Base-by-base conservation (phyloP, 495 filamentous ascomycete genomes). In the Penicillium antarcticum region DNA sequence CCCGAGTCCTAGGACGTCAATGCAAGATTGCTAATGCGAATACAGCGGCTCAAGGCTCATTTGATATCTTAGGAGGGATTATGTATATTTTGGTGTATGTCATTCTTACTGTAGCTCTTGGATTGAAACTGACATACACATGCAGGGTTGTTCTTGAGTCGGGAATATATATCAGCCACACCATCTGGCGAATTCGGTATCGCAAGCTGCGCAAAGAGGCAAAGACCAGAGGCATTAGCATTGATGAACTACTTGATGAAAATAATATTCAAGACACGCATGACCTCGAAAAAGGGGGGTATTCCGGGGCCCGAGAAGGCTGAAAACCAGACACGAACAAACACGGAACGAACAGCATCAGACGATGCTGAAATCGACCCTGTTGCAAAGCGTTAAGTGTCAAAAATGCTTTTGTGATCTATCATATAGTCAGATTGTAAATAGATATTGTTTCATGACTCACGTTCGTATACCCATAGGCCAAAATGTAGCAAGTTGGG, bases 101-200 rank as follows among this genome's bases (percentile, higher is more conserved):
- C 12, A 7, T 31, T 45, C 4, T 9, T n/a, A 13, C 17, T 16
- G 4, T 26, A 12, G 26, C 36, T 2, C 16, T 19, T 14, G 2
- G 6, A 31, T 51, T 21, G 42, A 48, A 29, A 8, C 39, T 16
- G 3, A 38, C 14, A 34, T 8, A 38, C 14, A 34, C 16, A 32
- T 44, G 35, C 38, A 87, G 84, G 14, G 69, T 86, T 24, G 31
- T 84, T 9, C 73, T 91, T 18, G 87, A 92, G 61, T 62, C 72
- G 0, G 87, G 86, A 2, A 87, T 91, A 42, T 87, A 89, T 53
- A 16, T 70, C 13, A 88, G 85, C 23, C 86, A 89, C 52, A 60
- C 82, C 29, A 70, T 87, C 43, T 91, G 86, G 84, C 74, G 84
- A 2, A 67, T 83, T 55, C 80, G 85, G 8, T 86, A 85, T 3